A percentile compares a stretch with the other conserved stretches of the same genome.
phyloP scores from a whole-genome alignment of 306 rosid genomes.

The Quercus suber region DNA sequence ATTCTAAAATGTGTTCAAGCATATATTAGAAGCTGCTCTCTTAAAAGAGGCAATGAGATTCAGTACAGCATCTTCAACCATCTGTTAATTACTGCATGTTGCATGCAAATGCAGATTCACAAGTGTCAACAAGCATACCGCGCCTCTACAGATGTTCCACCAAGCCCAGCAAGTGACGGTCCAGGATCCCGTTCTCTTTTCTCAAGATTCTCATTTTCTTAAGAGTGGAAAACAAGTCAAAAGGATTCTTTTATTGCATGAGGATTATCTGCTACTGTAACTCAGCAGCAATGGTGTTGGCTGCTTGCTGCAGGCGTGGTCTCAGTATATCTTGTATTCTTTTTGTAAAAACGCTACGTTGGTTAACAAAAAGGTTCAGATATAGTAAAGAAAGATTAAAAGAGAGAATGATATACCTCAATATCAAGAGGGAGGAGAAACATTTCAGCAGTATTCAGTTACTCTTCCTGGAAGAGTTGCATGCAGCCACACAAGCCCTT shows the following conservation, averaged over 20 bases:
- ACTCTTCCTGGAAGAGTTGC: not conserved
- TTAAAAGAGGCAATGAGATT: not conserved
- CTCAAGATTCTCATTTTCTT: too few relatives aligned
- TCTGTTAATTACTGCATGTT: slow-evolving; percentile 12
- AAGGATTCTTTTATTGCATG: slow-evolving; percentile 19
- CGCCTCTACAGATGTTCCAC: slow-evolving; percentile 53
- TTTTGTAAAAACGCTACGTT: slow-evolving; percentile 3
- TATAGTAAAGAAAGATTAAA: slow-evolving; percentile 40
- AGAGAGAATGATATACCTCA: slow-evolving; percentile 15
- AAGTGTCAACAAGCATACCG: slow-evolving; percentile 93
- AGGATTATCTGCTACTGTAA: slow-evolving; percentile 29
- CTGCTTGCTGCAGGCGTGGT: slow-evolving; percentile 28
- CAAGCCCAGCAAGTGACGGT: too few relatives aligned
- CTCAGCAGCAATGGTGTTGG: slow-evolving; percentile 27
- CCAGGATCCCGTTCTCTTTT: too few relatives aligned
- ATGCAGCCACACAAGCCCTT: not conserved
- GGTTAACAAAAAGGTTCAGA: slow-evolving; percentile 1
- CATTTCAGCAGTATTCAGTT: not conserved
- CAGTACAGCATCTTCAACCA: not conserved
- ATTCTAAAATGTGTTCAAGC: too few relatives aligned
- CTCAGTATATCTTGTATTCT: slow-evolving; percentile 32
- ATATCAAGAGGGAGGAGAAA: slow-evolving; percentile 11
- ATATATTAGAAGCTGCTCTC: not conserved
- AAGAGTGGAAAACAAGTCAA: too few relatives aligned
- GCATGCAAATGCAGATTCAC: slow-evolving; percentile 58